Evolutionary conservation across 805 yeast species (phyloP).

Genomic region (Debaryomyces hansenii): DNA sequence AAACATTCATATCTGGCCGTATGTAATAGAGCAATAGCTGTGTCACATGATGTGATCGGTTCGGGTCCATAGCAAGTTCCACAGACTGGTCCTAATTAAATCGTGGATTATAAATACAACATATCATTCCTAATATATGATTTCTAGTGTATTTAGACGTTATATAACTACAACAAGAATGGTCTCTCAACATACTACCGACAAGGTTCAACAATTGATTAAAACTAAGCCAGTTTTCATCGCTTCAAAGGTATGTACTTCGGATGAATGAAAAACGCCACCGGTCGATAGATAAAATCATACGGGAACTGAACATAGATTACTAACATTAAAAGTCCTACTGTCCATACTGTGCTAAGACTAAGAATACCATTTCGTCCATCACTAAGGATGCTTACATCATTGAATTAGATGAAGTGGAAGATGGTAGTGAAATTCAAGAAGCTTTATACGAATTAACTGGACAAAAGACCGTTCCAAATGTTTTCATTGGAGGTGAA

Average conservation of each 20-base stretch:
- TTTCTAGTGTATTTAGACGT: slow-evolving; percentile 9
- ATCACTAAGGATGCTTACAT: slow-evolving; percentile 49
- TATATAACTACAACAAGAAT: slow-evolving; percentile 28
- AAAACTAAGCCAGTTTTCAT: slow-evolving; percentile 67
- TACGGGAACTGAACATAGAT: not conserved
- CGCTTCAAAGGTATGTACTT: slow-evolving; percentile 68
- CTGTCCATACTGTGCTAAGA: slow-evolving; percentile 44
- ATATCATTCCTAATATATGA: slow-evolving; percentile 2
- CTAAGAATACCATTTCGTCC: slow-evolving; percentile 45
- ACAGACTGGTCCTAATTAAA: too few relatives aligned
- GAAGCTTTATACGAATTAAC: slow-evolving; percentile 73
- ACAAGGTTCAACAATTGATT: slow-evolving; percentile 65
- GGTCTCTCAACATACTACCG: slow-evolving; percentile 59
- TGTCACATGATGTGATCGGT: too few relatives aligned
- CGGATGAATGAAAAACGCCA: not conserved
- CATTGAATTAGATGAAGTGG: slow-evolving; percentile 52
- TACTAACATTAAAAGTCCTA: slow-evolving; percentile 26
- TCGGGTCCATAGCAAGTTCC: too few relatives aligned
- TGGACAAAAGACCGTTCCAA: slow-evolving; percentile 94
- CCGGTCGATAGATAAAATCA: slow-evolving; percentile 4
- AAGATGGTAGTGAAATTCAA: slow-evolving; percentile 82
- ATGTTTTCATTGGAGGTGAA: slow-evolving; percentile 83
- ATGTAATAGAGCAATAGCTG: too few relatives aligned
- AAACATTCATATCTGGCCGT: too few relatives aligned
- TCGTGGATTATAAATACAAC: too few relatives aligned